These are phyloP conservation scores for Xylariaceae sp. DNA, from an alignment of 2,329 filamentous ascomycete species.

Conservation along the genomic window DNA sequence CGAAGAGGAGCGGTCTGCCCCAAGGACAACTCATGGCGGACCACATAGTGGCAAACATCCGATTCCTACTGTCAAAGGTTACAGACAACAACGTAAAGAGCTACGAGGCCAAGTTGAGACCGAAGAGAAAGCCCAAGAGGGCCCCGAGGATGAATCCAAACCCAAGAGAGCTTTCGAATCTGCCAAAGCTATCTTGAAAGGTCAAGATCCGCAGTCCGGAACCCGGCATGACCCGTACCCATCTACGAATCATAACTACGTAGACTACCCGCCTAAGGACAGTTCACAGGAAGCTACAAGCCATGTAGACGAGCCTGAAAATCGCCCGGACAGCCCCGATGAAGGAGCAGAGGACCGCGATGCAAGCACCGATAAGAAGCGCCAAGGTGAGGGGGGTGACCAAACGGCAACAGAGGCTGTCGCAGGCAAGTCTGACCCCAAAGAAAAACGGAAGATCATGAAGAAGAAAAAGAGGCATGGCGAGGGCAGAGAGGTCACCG, in stretches of 20 bases:
- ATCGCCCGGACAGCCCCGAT: slow-evolving; percentile 12
- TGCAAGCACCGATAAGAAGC: slow-evolving; percentile 5
- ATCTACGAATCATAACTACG: slow-evolving; percentile 34
- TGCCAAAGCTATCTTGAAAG: slow-evolving; percentile 36
- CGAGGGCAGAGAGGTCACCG: slow-evolving; percentile 63
- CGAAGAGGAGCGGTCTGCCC: slow-evolving; percentile 14
- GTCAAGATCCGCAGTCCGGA: slow-evolving; percentile 28
- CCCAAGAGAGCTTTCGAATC: slow-evolving; percentile 35
- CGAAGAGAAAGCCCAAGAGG: slow-evolving; percentile 32
- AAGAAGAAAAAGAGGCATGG: slow-evolving; percentile 44
- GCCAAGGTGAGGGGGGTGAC: slow-evolving; percentile 13
- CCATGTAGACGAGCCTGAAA: slow-evolving; percentile 13
- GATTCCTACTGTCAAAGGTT: slow-evolving; percentile 48
- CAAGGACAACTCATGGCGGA: slow-evolving; percentile 18
- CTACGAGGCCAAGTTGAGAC: slow-evolving; percentile 40
- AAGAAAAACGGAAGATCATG: slow-evolving; percentile 47
- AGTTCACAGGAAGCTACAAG: slow-evolving; percentile 15
- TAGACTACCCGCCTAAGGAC: slow-evolving; percentile 12
- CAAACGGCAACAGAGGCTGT: slow-evolving; percentile 37
- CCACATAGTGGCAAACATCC: slow-evolving; percentile 28
- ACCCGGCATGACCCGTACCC: slow-evolving; percentile 36
- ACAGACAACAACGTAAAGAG: slow-evolving; percentile 45
- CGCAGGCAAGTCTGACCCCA: slow-evolving; percentile 40
- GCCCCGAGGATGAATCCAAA: slow-evolving; percentile 35
- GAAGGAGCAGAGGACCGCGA: slow-evolving; percentile 1